Evolutionary conservation across 78 protist species (phyloP).

Genomic region (Pigoraptor vietnamica): DNA sequence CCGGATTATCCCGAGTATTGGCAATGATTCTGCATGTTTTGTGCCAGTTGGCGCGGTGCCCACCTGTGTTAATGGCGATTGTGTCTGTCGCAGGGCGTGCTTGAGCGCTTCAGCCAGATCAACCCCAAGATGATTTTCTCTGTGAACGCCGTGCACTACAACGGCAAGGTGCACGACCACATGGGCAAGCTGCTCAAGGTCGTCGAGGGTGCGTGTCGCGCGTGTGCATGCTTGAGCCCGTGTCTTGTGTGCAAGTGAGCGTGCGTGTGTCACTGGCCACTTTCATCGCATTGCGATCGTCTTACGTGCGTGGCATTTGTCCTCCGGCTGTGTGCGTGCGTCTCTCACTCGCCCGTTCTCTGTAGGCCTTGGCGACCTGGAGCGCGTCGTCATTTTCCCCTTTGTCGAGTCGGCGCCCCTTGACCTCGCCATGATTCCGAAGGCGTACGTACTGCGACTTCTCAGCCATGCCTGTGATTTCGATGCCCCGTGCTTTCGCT

Average conservation of each 20-base stretch:
- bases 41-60: not conserved
- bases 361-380: not conserved
- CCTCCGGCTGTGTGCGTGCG: not conserved
- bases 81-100: slow-evolving; percentile 19
- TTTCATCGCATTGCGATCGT: too few species aligned
- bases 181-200: slow-evolving; percentile 16
- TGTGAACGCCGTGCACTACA: slow-evolving; percentile 32
- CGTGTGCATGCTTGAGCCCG: not conserved
- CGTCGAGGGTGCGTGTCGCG: not conserved
- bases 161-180: slow-evolving; percentile 23
- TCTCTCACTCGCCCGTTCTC: not conserved
- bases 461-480: not conserved
- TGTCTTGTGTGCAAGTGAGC: not conserved
- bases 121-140: slow-evolving; percentile 20
- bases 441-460: not conserved
- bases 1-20: too few species aligned
- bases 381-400: slow-evolving; percentile 9
- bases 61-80: not conserved
- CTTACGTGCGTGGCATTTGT: too few species aligned
- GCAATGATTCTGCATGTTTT: not conserved
- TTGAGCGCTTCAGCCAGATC: slow-evolving; percentile 29
- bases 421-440: not conserved
- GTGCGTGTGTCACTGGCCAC: not conserved
- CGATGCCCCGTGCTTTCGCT: too few species aligned
- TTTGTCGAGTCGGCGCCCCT: slow-evolving; percentile 6